Conservation (phyloP, 2,329 filamentous ascomycete species). For the Helotiales sp. region DNA sequence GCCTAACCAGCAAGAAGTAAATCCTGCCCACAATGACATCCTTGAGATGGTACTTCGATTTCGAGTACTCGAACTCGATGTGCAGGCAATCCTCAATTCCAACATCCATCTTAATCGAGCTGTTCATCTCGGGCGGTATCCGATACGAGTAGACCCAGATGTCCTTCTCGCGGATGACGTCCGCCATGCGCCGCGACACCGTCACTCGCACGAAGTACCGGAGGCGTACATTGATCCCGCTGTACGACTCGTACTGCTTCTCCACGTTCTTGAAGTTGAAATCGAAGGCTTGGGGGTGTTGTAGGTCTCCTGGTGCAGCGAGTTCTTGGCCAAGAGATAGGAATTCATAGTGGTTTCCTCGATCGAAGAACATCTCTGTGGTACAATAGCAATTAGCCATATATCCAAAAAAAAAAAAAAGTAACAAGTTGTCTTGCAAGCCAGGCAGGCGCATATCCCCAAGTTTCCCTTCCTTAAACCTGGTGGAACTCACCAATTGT, state of each 20-base stretch:
- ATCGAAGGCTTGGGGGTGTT: slow-evolving; percentile 97
- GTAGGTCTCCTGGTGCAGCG: slow-evolving; percentile 93
- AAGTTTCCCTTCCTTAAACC: background rate
- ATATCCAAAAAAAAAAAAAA: background rate
- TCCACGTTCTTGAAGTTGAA: slow-evolving; percentile 99
- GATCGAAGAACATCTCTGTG: slow-evolving; percentile 98
- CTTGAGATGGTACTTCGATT: slow-evolving; percentile 98
- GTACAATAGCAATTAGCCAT: slow-evolving; percentile 13
- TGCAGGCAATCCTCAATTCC: slow-evolving; percentile 99
- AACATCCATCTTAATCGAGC: slow-evolving; percentile 99
- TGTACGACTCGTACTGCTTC: slow-evolving; percentile 99
- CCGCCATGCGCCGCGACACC: slow-evolving; percentile 94
- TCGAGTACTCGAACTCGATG: slow-evolving; percentile 99
- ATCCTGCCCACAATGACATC: slow-evolving; percentile 98
- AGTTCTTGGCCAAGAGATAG: slow-evolving; percentile 96
- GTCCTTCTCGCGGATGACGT: slow-evolving; percentile 98
- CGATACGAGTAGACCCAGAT: slow-evolving; percentile 99
- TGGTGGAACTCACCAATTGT: slow-evolving; percentile 76
- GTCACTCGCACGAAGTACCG: slow-evolving; percentile 98
- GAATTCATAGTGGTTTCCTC: slow-evolving; percentile 99
- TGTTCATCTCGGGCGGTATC: slow-evolving; percentile 97
- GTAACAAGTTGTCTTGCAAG: background rate
- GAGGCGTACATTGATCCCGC: slow-evolving; percentile 98
- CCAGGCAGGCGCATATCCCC: background rate
- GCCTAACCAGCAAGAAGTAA: slow-evolving; percentile 93